Conservation (phyloP, 2,329 filamentous ascomycete species). For the Fusarium oxysporum region DNA sequence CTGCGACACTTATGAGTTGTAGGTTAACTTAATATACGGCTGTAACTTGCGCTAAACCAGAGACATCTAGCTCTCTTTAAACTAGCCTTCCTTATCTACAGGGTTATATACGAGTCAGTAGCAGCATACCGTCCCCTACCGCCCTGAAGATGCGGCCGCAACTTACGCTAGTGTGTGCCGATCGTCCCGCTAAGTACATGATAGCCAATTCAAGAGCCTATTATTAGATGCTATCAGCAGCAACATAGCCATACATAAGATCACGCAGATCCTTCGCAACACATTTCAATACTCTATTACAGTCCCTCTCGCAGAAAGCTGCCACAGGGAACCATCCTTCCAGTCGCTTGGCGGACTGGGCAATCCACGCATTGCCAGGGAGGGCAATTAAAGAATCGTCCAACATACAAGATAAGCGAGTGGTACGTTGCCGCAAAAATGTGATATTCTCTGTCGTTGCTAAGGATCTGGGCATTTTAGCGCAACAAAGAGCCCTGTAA, state of each 20-base stretch:
- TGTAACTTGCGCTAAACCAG: neutral
- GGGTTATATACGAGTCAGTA: neutral
- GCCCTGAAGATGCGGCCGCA: neutral
- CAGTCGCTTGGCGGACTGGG: neutral
- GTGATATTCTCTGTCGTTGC: neutral
- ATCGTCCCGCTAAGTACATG: neutral
- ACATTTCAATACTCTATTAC: too few relatives aligned
- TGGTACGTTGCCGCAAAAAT: neutral
- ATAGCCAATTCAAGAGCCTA: neutral
- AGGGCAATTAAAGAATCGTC: neutral
- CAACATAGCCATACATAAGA: too few relatives aligned
- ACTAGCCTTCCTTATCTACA: neutral
- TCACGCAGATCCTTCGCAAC: too few relatives aligned
- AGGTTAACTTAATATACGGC: neutral
- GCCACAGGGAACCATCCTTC: neutral
- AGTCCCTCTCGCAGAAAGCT: too few relatives aligned
- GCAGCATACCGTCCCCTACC: neutral
- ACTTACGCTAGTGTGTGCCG: neutral
- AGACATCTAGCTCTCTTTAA: neutral
- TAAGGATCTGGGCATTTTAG: neutral
- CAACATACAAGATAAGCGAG: neutral
- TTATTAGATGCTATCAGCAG: too few relatives aligned
- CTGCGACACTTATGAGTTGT: neutral
- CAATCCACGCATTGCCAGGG: too few relatives aligned
- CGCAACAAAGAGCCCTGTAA: too few relatives aligned